Base-by-base conservation (phyloP, 164 flowering plant species). In the Magnolia changhungtana region DNA sequence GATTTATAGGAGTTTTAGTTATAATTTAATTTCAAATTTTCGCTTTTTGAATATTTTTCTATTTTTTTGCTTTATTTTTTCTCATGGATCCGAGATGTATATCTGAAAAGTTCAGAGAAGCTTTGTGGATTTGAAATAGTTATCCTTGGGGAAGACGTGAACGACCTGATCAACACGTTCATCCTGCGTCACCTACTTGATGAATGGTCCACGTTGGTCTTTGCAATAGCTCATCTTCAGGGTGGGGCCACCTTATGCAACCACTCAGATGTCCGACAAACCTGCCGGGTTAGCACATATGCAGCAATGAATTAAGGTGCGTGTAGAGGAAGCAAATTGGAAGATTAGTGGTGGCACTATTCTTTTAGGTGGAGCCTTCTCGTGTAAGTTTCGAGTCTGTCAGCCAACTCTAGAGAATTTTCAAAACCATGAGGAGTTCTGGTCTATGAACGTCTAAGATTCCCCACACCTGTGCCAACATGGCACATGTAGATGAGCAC, bases 81-180 rank as follows among this genome's bases (percentile, higher is more conserved):
- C 29, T 1, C 29, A 0, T 1, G 29, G 29, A 27, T 27, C 1
- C 0, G 29, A 27, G 29, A 27, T 1, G 29, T 27, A 1, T 27
- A 1, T 27, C 0, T 27, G 2, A 27, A 0, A 0, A 27, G 29
- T 27, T 0, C 29, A 1, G 0, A 27, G 29, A 1, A 27, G 29
- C 29, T 27, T 27, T 1, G 29, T 1, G 29, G 27, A 24, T 24
- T 24, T 24, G 27, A 24, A 24, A 24, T 24, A 24, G 27, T 24
- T 24, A 24, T 24, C 1, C 1, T 24, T 24, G 27, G 1, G 1
- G 27, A 24, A 24, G 27, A 24, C 1, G 29, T 27, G 29, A 27
- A 1, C 29, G 29, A 27, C 29, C 29, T 27, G n/a, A n/a, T n/a
- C 2, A 27, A 1, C 2, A 27, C 29, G 2, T 27, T 1, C 29